phyloP scores from a whole-genome alignment of 257 asterid species.

The Rhazya stricta region DNA sequence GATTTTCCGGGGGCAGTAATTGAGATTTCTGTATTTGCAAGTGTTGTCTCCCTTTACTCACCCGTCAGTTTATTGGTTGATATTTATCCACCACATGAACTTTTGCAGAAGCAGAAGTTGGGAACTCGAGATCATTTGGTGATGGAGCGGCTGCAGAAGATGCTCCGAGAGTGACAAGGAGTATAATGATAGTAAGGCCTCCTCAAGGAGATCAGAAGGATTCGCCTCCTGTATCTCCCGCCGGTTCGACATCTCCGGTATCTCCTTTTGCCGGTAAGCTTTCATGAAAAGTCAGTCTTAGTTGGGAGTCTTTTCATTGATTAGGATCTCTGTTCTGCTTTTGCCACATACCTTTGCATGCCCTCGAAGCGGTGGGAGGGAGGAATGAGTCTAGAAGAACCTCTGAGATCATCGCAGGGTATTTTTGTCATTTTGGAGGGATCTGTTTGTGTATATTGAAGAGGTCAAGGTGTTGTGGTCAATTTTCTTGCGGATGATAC shows the following conservation, averaged over 20 bases:
- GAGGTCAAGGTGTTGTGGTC: not conserved
- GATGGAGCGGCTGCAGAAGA: constrained; percentile 52
- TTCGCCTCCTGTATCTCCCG: constrained; percentile 84
- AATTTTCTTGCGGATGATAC: constrained; percentile 13
- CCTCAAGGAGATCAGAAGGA: constrained; percentile 45
- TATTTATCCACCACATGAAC: not conserved
- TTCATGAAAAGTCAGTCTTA: not conserved
- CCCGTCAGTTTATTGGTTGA: not conserved
- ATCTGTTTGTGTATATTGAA: not conserved
- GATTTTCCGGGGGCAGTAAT: not conserved
- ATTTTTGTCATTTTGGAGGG: constrained; percentile 3
- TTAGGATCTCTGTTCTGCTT: not conserved
- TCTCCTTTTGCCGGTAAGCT: constrained; percentile 89
- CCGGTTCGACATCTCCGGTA: constrained; percentile 80
- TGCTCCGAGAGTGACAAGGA: constrained; percentile 66
- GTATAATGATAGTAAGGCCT: constrained; percentile 87
- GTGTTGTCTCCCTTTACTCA: no score
- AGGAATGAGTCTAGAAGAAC: constrained; percentile 15
- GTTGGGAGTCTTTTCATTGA: not conserved
- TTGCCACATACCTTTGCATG: not conserved
- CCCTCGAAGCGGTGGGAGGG: not conserved
- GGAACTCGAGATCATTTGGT: constrained; percentile 31
- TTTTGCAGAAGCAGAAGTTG: constrained; percentile 28
- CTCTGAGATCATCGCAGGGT: constrained; percentile 18
- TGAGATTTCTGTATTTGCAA: not conserved